phyloP scores from a whole-genome alignment of 148 eudicot genomes.

The Fagopyrum homotropicum region DNA sequence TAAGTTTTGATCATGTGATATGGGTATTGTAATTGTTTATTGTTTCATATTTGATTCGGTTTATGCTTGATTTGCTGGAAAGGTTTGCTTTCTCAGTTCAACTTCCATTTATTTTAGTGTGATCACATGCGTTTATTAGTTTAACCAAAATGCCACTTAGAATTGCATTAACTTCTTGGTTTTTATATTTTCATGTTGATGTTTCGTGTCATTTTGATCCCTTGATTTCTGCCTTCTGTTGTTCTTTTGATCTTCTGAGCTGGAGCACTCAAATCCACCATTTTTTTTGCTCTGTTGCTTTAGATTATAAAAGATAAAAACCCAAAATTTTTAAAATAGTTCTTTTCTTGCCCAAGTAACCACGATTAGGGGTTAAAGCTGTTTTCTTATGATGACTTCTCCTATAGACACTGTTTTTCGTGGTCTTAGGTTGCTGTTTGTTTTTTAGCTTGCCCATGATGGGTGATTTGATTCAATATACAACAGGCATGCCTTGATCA shows the following conservation, averaged over 20 bases:
- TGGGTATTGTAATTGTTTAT: background rate
- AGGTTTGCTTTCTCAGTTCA: background rate
- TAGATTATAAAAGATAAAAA: background rate
- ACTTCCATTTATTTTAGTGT: background rate
- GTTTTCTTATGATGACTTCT: background rate
- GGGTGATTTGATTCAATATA: no score
- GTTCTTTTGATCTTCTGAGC: background rate
- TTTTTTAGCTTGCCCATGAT: no score
- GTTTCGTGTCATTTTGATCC: background rate
- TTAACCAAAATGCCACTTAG: background rate
- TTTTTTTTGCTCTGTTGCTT: background rate
- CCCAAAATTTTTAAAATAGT: background rate
- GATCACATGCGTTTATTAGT: background rate
- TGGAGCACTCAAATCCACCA: background rate
- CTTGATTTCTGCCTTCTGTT: conserved; percentile 8
- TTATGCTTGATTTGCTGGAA: background rate
- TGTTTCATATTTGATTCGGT: background rate
- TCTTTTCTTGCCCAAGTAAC: background rate
- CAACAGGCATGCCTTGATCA: no score
- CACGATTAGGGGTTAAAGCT: background rate
- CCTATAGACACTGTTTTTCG: no score
- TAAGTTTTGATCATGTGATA: conserved; percentile 1
- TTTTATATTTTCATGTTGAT: background rate
- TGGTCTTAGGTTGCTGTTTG: no score
- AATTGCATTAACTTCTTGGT: background rate